phyloP scores from a whole-genome alignment of 2,329 filamentous ascomycete genomes.

The Ceratocystiopsis brevicomis region DNA sequence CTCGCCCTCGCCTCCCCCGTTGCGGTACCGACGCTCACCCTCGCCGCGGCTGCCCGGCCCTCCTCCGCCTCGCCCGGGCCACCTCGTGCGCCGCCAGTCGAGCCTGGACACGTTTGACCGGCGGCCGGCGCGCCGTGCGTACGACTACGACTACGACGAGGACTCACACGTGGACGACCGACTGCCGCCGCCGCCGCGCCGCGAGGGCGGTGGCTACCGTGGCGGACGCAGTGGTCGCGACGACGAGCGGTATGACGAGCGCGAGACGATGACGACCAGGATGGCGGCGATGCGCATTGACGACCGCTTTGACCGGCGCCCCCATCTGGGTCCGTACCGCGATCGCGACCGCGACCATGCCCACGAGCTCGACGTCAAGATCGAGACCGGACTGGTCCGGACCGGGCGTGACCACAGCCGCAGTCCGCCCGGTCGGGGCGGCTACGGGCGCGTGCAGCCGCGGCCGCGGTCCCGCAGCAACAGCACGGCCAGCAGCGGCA shows the following conservation, averaged over 20 bases:
- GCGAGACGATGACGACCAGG: background rate
- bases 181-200: background rate
- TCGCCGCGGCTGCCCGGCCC: constrained; percentile 17
- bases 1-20: constrained; percentile 20
- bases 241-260: background rate
- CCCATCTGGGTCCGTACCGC: too few relatives aligned
- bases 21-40: background rate
- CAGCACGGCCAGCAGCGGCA: constrained; percentile 14
- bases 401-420: constrained; percentile 25
- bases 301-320: too few relatives aligned
- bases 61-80: constrained; percentile 38
- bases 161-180: constrained; percentile 21
- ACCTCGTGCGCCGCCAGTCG: constrained; percentile 61
- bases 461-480: constrained; percentile 13
- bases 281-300: constrained; percentile 31
- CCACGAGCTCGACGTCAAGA: constrained; percentile 22
- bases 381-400: constrained; percentile 41
- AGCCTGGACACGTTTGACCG: constrained; percentile 84
- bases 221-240: constrained; percentile 1
- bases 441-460: constrained; percentile 10
- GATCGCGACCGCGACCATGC: background rate
- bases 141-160: constrained; percentile 3
- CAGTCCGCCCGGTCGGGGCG: constrained; percentile 6
- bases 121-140: constrained; percentile 26
- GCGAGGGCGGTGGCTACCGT: constrained; percentile 10